These are phyloP conservation scores for Ogataea minuta DNA, from an alignment of 805 yeast species.

Conservation along the genomic window DNA sequence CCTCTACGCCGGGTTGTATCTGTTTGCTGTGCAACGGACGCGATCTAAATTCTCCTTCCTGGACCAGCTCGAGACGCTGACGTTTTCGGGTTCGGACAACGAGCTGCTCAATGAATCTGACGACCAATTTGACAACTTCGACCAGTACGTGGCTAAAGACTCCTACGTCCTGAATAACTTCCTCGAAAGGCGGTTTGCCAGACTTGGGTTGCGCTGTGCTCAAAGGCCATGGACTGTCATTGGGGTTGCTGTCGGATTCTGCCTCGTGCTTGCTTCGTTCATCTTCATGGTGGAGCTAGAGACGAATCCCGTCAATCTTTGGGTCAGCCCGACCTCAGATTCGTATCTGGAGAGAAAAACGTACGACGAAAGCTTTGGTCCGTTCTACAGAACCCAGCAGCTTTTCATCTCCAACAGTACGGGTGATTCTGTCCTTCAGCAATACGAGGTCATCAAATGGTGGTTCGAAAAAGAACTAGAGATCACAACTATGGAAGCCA, in stretches of 20 bases:
- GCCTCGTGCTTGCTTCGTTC: slow-evolving; percentile 51
- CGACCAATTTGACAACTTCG: slow-evolving; percentile 21
- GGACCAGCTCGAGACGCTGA: slow-evolving; percentile 16
- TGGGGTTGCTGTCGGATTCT: slow-evolving; percentile 39
- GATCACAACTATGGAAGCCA: slow-evolving; percentile 36
- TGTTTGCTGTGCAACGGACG: slow-evolving; percentile 8
- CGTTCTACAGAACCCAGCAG: slow-evolving; percentile 88
- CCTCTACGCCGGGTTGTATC: slow-evolving; percentile 9
- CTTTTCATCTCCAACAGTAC: slow-evolving; percentile 67
- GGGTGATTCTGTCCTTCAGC: slow-evolving; percentile 58
- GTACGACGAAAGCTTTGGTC: slow-evolving; percentile 83
- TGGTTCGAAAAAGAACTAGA: slow-evolving; percentile 79
- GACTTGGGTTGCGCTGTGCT: slow-evolving; percentile 59
- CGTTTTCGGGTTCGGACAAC: slow-evolving; percentile 8
- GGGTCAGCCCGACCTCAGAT: slow-evolving; percentile 83
- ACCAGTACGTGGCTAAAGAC: slow-evolving; percentile 26
- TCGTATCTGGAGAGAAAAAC: slow-evolving; percentile 64
- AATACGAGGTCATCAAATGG: slow-evolving; percentile 75
- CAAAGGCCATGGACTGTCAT: slow-evolving; percentile 54
- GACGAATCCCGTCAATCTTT: slow-evolving; percentile 74
- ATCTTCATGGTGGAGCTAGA: slow-evolving; percentile 57
- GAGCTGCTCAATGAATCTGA: slow-evolving; percentile 17
- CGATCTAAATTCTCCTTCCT: slow-evolving; percentile 14
- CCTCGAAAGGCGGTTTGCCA: slow-evolving; percentile 47
- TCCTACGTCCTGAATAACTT: slow-evolving; percentile 48